Evolutionary conservation across 2,329 filamentous ascomycete genomes (phyloP), one percentile per base, ranked within the genome.

Genomic region (Botrytis squamosa): DNA sequence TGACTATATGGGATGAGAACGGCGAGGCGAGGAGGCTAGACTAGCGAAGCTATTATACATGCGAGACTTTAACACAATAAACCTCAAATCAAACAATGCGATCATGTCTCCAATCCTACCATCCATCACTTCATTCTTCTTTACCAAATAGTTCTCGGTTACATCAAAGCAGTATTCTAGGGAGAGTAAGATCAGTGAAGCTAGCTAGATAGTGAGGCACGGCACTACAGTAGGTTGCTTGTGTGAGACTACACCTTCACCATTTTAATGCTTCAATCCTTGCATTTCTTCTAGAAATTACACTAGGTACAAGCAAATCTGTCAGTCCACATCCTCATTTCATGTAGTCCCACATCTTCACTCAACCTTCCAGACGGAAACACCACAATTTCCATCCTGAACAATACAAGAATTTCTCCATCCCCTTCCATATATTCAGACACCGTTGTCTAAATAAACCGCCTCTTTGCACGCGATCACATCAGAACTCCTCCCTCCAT

Each of bases 211-310:
- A 18, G 6, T 29, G 6, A 18, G n/a, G 5, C n/a, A 55, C n/a
- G n/a, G 14, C 10, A 8, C 18, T 18, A 29, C n/a, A 18, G 14
- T 18, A 29, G n/a, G 3, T 18, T 55, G 6, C 3, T 55, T 60
- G 33, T 20, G 4, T 25, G 57, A 14, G 33, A 10, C 33, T 20
- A 36, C 18, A 60, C 1, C 4, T 25, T 25, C 25, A 3, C 2
- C 12, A 12, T 60, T 25, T 1, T 0, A 38, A 38, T 38, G 4
- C 52, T 29, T 57, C n/a, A 16, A 25, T 14, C 9, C 12, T 42
- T 18, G 0, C 1, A 25, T 8, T 0, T 40, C 3, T 8, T 40
- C 25, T 7, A 1, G 25, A 38, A 0, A 4, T 8, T 25, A 25
- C 2, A 42, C 7, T 18, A n/a, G 33, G 3, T 9, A 18, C 10